These are phyloP conservation scores for Plasmopara muralis DNA, from an alignment of 352 stramenopile genomes.

Conservation along the genomic window DNA sequence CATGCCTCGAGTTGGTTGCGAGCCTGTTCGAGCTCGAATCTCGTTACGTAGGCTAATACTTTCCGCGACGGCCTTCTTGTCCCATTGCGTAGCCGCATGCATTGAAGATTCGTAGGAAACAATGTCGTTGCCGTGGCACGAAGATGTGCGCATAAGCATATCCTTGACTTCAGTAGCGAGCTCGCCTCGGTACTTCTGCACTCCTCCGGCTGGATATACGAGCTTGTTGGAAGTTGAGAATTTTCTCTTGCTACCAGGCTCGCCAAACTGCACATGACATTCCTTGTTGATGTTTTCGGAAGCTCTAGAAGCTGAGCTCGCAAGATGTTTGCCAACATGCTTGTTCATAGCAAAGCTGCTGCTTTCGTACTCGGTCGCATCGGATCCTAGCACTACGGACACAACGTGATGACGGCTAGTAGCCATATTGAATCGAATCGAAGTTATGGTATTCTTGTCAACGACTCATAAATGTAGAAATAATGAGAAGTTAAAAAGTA, in stretches of 20 bases:
- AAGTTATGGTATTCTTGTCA: neutral
- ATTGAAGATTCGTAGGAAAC: conserved; percentile 11
- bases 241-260: conserved; percentile 48
- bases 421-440: neutral
- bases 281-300: conserved; percentile 51
- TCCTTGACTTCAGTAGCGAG: too few relatives aligned
- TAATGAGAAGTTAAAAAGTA: too few relatives aligned
- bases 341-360: too few relatives aligned
- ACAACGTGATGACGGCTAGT: conserved; percentile 36
- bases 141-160: conserved; percentile 27
- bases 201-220: conserved; percentile 49
- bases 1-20: conserved; percentile 46
- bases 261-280: conserved; percentile 22
- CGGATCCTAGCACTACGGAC: conserved; percentile 58
- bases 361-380: conserved; percentile 7
- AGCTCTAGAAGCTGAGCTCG: conserved; percentile 7
- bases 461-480: neutral
- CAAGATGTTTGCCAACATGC: neutral
- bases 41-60: conserved; percentile 48
- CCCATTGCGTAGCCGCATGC: conserved; percentile 60
- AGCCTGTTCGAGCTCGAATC: conserved; percentile 57
- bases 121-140: conserved; percentile 42
- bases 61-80: conserved; percentile 46
- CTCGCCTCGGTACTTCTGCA: conserved; percentile 14
- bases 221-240: conserved; percentile 52